phyloP scores from a whole-genome alignment of 345 rosid species.

The Rhodamnia rubescens region DNA sequence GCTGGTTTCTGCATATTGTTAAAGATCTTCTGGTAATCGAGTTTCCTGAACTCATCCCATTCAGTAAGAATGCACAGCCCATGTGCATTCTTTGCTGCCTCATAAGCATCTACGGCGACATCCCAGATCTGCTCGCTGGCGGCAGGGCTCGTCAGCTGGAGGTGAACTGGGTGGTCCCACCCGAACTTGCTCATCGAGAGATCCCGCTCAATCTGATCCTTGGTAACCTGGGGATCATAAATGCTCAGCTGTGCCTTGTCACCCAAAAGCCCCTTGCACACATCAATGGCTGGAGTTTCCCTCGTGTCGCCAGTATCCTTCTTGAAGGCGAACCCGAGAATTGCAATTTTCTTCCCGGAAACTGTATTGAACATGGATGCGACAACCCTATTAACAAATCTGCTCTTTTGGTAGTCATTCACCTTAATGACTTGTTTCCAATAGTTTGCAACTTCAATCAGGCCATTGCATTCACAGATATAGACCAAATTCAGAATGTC shows the following conservation, averaged over 20 bases:
- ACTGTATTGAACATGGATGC: conserved; percentile 84
- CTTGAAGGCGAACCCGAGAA: conserved; percentile 84
- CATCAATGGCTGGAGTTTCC: conserved; percentile 78
- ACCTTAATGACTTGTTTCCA: conserved; percentile 82
- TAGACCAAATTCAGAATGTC: conserved; percentile 67
- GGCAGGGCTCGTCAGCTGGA: conserved; percentile 55
- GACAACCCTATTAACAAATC: conserved; percentile 64
- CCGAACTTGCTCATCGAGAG: conserved; percentile 61
- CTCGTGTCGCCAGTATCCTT: conserved; percentile 83
- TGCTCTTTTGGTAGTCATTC: conserved; percentile 66
- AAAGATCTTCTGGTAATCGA: conserved; percentile 56
- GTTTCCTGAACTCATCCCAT: conserved; percentile 77
- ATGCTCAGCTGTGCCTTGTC: conserved; percentile 65
- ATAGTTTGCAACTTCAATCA: conserved; percentile 60
- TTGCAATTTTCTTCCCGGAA: conserved; percentile 58
- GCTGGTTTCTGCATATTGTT: conserved; percentile 80
- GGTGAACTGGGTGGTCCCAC: conserved; percentile 80
- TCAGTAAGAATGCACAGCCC: conserved; percentile 72
- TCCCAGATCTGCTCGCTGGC: conserved; percentile 41
- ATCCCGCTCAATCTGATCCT: conserved; percentile 66
- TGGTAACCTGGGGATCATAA: conserved; percentile 68
- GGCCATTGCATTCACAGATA: conserved; percentile 76
- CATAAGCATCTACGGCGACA: conserved; percentile 58
- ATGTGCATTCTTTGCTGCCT: conserved; percentile 63
- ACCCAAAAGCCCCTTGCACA: conserved; percentile 65